Evolutionary conservation across 202 grass and related monocot genomes (phyloP).

Genomic region (Dendrocalamus latiflorus): DNA sequence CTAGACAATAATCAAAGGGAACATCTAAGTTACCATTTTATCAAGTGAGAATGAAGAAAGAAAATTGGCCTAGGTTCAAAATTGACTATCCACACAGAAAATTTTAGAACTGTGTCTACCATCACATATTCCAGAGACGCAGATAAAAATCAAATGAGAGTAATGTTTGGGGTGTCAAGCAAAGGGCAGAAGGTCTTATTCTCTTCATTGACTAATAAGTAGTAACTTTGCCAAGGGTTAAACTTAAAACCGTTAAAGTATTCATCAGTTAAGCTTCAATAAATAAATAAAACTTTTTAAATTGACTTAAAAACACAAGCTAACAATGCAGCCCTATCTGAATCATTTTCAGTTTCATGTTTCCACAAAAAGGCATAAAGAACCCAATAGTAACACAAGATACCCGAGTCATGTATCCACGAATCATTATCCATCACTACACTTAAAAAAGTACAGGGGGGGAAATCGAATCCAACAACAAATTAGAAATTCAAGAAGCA

Average conservation of each 20-base stretch:
- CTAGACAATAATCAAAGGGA: background rate
- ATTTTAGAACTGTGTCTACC: background rate
- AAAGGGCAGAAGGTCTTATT: background rate
- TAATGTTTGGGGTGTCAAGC: background rate
- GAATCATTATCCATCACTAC: background rate
- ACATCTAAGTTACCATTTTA: background rate
- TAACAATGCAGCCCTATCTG: constrained; percentile 1
- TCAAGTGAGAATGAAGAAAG: background rate
- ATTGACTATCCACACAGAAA: background rate
- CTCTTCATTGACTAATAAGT: background rate
- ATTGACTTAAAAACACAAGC: background rate
- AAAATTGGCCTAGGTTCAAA: background rate
- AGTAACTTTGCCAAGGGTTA: background rate
- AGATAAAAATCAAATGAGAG: constrained; percentile 10
- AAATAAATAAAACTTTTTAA: background rate
- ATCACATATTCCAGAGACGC: constrained; percentile 5
- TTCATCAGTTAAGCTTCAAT: background rate
- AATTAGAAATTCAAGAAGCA: constrained; percentile 12
- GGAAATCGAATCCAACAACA: background rate
- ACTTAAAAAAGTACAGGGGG: background rate
- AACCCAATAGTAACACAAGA: background rate
- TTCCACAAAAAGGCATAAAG: background rate
- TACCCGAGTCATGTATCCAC: background rate
- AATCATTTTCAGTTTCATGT: constrained; percentile 6
- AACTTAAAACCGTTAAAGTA: background rate